Conservation (phyloP, 2,329 filamentous ascomycete species). For the Eurotiales sp. region DNA sequence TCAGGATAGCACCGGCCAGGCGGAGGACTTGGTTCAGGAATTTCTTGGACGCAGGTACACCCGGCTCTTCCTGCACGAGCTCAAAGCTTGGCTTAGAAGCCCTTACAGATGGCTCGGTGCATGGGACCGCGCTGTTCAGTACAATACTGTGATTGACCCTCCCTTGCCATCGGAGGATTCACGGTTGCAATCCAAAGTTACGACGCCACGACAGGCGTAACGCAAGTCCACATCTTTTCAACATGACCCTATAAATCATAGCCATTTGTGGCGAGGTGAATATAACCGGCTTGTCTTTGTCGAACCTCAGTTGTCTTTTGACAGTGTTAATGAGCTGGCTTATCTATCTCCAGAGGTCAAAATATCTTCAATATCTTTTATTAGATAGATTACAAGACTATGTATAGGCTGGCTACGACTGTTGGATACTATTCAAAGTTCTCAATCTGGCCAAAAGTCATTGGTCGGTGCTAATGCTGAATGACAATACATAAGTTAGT, state of each 20-base stretch:
- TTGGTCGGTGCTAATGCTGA: too few relatives aligned
- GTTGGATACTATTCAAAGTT: too few relatives aligned
- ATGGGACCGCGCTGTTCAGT: not conserved
- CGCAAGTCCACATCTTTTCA: not conserved
- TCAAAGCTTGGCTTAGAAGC: not conserved
- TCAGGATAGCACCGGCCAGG: not conserved
- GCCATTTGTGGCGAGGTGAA: too few relatives aligned
- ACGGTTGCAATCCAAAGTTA: not conserved
- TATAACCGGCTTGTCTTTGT: too few relatives aligned
- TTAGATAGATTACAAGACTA: too few relatives aligned
- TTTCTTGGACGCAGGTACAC: not conserved
- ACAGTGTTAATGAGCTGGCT: too few relatives aligned
- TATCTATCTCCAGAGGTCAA: too few relatives aligned
- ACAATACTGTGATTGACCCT: not conserved
- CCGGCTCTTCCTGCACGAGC: not conserved
- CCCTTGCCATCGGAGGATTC: not conserved
- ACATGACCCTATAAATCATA: not conserved
- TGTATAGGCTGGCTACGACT: too few relatives aligned
- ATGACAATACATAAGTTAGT: too few relatives aligned
- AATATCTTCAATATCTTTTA: too few relatives aligned
- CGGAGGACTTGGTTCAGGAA: not conserved
- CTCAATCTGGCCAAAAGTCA: too few relatives aligned
- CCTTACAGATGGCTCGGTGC: not conserved
- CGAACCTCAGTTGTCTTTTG: too few relatives aligned
- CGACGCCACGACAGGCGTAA: not conserved